These are phyloP conservation scores for Fraxinus pennsylvanica DNA, from an alignment of 257 asterid species.

Conservation along the genomic window DNA sequence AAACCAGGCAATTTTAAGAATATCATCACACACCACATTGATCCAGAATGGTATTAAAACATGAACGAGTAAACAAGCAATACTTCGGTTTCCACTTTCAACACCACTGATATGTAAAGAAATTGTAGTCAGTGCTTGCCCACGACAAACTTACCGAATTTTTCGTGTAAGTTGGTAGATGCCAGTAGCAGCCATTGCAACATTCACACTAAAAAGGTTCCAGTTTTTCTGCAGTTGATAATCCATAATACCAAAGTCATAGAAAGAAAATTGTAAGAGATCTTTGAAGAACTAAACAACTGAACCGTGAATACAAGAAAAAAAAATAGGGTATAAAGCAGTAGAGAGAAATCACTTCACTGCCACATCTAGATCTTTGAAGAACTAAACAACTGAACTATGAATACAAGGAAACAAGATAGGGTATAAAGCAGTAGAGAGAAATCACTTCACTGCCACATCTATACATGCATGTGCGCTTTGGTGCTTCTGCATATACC, in stretches of 20 bases:
- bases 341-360: not conserved
- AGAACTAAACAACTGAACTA: not conserved
- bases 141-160: constrained; percentile 47
- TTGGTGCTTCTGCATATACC: not conserved
- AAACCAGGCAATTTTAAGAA: not conserved
- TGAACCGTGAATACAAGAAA: not conserved
- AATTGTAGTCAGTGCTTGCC: not conserved
- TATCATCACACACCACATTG: not conserved
- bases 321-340: not conserved
- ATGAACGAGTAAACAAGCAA: not conserved
- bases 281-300: not conserved
- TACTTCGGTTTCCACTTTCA: not conserved
- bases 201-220: constrained; percentile 85
- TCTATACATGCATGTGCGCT: not conserved
- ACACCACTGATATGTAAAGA: not conserved
- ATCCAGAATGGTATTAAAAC: not conserved
- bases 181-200: constrained; percentile 93
- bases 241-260: constrained; percentile 6
- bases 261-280: not conserved
- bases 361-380: not conserved
- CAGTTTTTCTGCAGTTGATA: constrained; percentile 79
- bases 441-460: not conserved
- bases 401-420: not conserved
- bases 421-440: not conserved
- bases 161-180: constrained; percentile 79